Evolutionary conservation across 306 rosid species (phyloP).

Genomic region (Glycine tomentella): DNA sequence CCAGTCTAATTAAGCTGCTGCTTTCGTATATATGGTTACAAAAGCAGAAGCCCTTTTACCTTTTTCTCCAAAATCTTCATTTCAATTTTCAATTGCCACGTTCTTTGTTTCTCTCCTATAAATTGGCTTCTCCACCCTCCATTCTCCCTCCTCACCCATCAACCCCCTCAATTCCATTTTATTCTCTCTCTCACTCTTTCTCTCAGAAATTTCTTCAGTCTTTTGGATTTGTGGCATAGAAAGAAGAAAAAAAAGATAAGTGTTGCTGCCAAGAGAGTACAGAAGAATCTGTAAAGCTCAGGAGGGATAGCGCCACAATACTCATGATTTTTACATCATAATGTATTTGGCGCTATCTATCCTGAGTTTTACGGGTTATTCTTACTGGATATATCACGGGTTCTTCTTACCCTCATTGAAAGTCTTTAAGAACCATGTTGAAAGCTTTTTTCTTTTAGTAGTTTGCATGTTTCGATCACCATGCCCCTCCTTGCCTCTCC

Average conservation of each 20-base stretch:
- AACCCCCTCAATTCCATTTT: background rate
- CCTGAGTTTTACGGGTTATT: conserved; percentile 82
- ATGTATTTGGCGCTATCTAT: conserved; percentile 76
- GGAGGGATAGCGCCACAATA: conserved; percentile 91
- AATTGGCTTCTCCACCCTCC: conserved; percentile 45
- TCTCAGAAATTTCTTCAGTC: conserved; percentile 2
- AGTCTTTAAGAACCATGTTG: too few relatives aligned
- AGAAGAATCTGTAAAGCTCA: conserved; percentile 78
- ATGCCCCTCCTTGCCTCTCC: background rate
- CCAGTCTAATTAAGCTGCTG: conserved; percentile 50
- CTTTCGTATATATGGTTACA: conserved; percentile 37
- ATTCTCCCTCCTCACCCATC: conserved; percentile 41
- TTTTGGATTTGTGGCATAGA: background rate
- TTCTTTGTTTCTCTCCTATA: conserved; percentile 52
- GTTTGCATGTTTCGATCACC: too few relatives aligned
- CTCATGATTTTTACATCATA: background rate
- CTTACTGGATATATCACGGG: conserved; percentile 40
- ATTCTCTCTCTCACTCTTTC: too few relatives aligned
- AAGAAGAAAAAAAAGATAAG: background rate
- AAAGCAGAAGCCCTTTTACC: conserved; percentile 22
- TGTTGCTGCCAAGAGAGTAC: conserved; percentile 38
- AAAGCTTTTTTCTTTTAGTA: too few relatives aligned
- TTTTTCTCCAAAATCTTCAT: conserved; percentile 21
- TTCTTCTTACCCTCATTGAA: too few relatives aligned
- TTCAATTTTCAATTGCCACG: conserved; percentile 22